These are phyloP conservation scores for Trypanosoma boissoni DNA, from an alignment of 208 protist genomes.

Conservation along the genomic window DNA sequence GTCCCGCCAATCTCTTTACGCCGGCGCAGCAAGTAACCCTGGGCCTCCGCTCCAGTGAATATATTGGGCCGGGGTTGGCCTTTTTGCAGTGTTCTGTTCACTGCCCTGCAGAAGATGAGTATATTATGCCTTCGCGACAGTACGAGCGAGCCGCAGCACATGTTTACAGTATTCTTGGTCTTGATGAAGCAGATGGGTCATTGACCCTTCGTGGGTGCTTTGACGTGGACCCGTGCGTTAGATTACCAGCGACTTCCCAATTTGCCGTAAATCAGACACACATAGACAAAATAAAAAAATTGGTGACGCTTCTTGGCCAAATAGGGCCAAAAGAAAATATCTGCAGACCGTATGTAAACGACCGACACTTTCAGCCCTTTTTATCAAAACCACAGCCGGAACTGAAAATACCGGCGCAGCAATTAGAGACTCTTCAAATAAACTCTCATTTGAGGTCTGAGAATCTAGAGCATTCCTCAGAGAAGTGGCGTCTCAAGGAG, in stretches of 20 bases:
- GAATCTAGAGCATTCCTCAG: too few species aligned
- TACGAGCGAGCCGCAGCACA: slow-evolving; percentile 19
- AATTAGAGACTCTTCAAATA: too few species aligned
- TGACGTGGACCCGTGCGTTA: slow-evolving; percentile 26
- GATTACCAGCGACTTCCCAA: slow-evolving; percentile 22
- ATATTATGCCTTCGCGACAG: slow-evolving; percentile 10
- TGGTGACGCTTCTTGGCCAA: slow-evolving; percentile 23
- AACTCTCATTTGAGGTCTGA: too few species aligned
- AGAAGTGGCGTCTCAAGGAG: too few species aligned
- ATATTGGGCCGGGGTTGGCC: slow-evolving; percentile 11
- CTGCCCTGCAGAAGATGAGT: slow-evolving; percentile 23
- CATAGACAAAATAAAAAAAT: slow-evolving; percentile 7
- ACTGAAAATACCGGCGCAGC: too few species aligned
- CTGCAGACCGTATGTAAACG: slow-evolving; percentile 35
- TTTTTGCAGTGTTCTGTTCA: slow-evolving; percentile 37
- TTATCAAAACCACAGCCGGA: slow-evolving; percentile 14
- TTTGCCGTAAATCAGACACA: not conserved
- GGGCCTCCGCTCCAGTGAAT: slow-evolving; percentile 17
- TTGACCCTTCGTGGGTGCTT: slow-evolving; percentile 34
- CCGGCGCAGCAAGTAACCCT: slow-evolving; percentile 40
- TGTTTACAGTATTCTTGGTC: slow-evolving; percentile 31
- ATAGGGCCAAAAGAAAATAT: slow-evolving; percentile 35
- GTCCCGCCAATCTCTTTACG: slow-evolving; percentile 38
- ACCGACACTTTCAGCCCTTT: slow-evolving; percentile 38
- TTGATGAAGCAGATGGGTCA: slow-evolving; percentile 52